A percentile compares a stretch with the other conserved stretches of the same genome.
Evolutionary conservation across 2,329 filamentous ascomycete genomes (phyloP).

Genomic region (Diaporthe ampelina): DNA sequence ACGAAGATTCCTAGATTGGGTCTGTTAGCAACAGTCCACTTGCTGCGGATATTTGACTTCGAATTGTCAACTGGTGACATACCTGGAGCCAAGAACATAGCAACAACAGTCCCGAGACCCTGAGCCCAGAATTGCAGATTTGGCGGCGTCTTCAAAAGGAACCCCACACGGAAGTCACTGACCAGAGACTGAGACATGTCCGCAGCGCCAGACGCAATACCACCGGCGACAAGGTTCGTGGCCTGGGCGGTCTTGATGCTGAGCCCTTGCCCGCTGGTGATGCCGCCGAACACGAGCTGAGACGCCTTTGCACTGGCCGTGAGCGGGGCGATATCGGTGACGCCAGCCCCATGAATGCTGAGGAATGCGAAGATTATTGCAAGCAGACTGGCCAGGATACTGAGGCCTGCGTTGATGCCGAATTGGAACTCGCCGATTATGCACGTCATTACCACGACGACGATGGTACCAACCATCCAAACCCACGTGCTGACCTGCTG

Average conservation of each 20-base stretch:
- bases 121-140: conserved; percentile 77
- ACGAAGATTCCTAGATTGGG: neutral
- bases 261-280: conserved; percentile 69
- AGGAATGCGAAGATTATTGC: conserved; percentile 74
- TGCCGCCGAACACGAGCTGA: conserved; percentile 76
- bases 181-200: conserved; percentile 67
- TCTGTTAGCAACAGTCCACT: neutral
- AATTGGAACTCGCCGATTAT: conserved; percentile 66
- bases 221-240: conserved; percentile 76
- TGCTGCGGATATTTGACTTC: conserved; percentile 61
- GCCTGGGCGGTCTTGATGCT: conserved; percentile 66
- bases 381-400: conserved; percentile 67
- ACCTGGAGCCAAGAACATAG: conserved; percentile 75
- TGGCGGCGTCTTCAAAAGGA: conserved; percentile 75
- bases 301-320: conserved; percentile 78
- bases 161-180: conserved; percentile 77
- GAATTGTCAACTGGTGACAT: conserved; percentile 64
- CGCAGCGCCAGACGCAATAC: conserved; percentile 67
- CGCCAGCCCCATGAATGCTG: conserved; percentile 71
- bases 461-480: conserved; percentile 63
- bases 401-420: conserved; percentile 69
- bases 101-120: conserved; percentile 62
- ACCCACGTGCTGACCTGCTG: conserved; percentile 67
- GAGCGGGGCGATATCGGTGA: conserved; percentile 73
- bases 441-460: conserved; percentile 64